Evolutionary conservation across 1,284 basidiomycete genomes (phyloP), one percentile per base, ranked within the genome.

Genomic region (Pascua guehoae): DNA sequence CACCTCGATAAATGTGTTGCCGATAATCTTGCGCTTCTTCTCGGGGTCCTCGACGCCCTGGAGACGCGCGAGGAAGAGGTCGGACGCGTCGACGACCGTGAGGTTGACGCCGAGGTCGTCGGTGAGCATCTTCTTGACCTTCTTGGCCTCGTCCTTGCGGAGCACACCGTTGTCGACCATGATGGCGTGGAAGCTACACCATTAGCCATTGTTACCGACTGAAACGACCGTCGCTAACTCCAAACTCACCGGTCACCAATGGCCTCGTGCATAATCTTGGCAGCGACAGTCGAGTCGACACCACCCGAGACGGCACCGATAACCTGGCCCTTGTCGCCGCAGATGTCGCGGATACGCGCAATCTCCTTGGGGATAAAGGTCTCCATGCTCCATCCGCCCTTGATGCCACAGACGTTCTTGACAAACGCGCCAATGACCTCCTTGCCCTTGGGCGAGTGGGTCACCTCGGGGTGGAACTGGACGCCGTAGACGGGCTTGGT

Each of bases 161-260:
- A 99, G 83, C 41, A 98, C 95, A 65, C 96, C 96, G 72, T 98
- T 98, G 80, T 98, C 96, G 52, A 98, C 96, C 93, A 98, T 96
- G 79, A 98, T 96, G 12, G 95, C 96, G 73, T 97, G 96, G 83
- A 99, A 99, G 61, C 24, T 32, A 32, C n/a, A n/a, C 24, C 24
- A 32, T 32, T 32, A 32, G 24, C 24, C 3, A 3, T 32, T 32
- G 24, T 32, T 32, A 32, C 24, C 24, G 24, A 32, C 24, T 32
- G 24, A 32, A 32, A 32, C 24, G 4, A 32, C 7, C 4, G 24
- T 32, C 24, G 3, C 24, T 7, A 32, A 7, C 24, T 32, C 24
- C 24, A 32, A 32, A 32, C 24, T 32, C 24, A 32, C 24, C 92
- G 84, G 75, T 98, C 92, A 41, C 96, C 96, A 66, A 99, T 98